Base-by-base conservation (phyloP, 1,139 yeast genomes). In the Protomyces lactucae-debilis region DNA sequence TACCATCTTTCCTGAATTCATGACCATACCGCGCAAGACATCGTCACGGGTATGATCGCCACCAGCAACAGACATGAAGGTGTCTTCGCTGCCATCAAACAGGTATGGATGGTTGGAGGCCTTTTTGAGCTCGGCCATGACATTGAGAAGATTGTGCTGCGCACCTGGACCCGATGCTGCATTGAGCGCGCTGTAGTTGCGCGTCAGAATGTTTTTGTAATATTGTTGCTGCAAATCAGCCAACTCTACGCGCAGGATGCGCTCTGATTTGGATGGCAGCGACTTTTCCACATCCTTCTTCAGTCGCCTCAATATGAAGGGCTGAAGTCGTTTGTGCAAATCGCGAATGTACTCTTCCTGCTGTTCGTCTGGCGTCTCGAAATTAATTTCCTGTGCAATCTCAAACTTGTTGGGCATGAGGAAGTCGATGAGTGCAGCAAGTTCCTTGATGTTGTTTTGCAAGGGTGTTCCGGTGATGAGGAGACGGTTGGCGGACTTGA, bases 1-100 rank as follows among this genome's bases (percentile, higher is more conserved):
- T 1, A 95, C 99, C 99, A 95, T 93, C 74, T 93, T 93, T 71
- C 99, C 99, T 18, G 96, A 88, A 16, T 96, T 89, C 99, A 93
- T 95, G 69, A 93, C 88, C 81, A 93, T 80, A 16, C 99, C 99
- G 73, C 91, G 84, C 57, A 93, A 78, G 14, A 88, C 81, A 69
- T 86, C 88, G 70, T 93, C 98, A 67, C 97, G 82, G 1, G 90
- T 80, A 66, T 76, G 75, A 28, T 76, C 74, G 6, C 85, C 82
- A 46, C 82, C 83, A 66, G 85, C 84, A 5, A 83, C 79, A 10
- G 53, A 55, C 67, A 91, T 77, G 25, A 90, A 96, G 67, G 87
- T 83, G 46, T 86, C 87, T 75, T 95, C 99, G 2, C 96, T 98
- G 66, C 88, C 88, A 70, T 92, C 97, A 75, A 93, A 95, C 64